Percentiles rank a stretch among this genome's conserved stretches.
These are phyloP conservation scores for Castanopsis chinensis DNA, from an alignment of 306 rosid genomes.

Conservation along the genomic window DNA sequence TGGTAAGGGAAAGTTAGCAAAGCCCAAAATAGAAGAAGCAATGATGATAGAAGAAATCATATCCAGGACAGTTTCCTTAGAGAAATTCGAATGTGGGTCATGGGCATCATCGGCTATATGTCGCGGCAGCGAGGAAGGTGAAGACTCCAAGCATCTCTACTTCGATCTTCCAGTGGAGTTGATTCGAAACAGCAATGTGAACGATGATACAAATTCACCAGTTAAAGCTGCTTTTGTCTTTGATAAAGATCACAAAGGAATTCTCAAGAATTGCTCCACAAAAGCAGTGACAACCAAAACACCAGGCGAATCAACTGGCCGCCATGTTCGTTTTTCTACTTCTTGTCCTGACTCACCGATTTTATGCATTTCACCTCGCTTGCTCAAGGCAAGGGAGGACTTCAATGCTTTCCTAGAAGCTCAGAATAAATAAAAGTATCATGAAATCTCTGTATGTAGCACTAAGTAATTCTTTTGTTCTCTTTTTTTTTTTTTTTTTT, in stretches of 20 bases:
- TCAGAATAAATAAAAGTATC: conserved; percentile 22
- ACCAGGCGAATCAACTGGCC: conserved; percentile 43
- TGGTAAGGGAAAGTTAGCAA: conserved; percentile 45
- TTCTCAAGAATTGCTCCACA: conserved; percentile 46
- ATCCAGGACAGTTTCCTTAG: conserved; percentile 78
- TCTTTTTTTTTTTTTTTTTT: background rate
- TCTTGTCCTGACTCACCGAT: conserved; percentile 54
- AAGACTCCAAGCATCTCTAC: conserved; percentile 42
- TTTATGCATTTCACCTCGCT: conserved; percentile 57
- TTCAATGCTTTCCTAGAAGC: conserved; percentile 73
- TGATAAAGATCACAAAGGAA: conserved; percentile 57
- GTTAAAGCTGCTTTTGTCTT: conserved; percentile 41
- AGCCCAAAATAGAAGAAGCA: conserved; percentile 35
- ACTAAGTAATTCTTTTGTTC: too few relatives aligned
- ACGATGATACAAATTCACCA: conserved; percentile 50
- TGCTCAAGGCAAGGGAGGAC: conserved; percentile 67
- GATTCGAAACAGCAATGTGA: conserved; percentile 33
- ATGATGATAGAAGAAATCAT: conserved; percentile 22
- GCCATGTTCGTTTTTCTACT: conserved; percentile 63
- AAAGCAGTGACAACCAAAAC: conserved; percentile 39
- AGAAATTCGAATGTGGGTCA: conserved; percentile 89
- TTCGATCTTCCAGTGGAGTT: conserved; percentile 82
- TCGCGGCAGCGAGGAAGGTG: conserved; percentile 32
- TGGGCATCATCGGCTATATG: conserved; percentile 76
- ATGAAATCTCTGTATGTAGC: background rate